These are phyloP conservation scores for Eremothecium gossypii DNA, from an alignment of 1,139 yeast species.

Conservation along the genomic window DNA sequence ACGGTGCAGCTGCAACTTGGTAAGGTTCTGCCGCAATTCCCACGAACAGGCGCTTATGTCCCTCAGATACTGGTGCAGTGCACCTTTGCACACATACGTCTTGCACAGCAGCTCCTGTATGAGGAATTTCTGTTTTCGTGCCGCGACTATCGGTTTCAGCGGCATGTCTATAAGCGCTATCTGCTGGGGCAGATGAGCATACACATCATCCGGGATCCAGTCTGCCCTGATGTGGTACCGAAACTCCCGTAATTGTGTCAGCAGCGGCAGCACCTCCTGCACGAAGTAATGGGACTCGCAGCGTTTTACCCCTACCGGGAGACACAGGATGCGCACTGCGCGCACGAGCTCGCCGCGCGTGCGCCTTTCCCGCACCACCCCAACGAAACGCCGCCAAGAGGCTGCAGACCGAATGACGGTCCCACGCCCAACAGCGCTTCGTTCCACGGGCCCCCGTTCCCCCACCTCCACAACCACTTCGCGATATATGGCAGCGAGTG, in stretches of 20 bases:
- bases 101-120: neutral
- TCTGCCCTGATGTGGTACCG: neutral
- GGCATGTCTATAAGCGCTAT: neutral
- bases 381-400: conserved; percentile 9
- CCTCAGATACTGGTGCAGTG: neutral
- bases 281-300: conserved; percentile 6
- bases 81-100: neutral
- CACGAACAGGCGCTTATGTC: conserved; percentile 4
- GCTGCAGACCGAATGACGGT: conserved; percentile 12
- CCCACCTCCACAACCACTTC: conserved; percentile 34
- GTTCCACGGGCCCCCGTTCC: conserved; percentile 5
- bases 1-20: conserved; percentile 9
- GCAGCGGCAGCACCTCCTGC: conserved; percentile 6
- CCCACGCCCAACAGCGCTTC: neutral
- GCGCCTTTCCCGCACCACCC: conserved; percentile 1
- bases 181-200: neutral
- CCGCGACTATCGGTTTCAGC: neutral
- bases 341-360: conserved; percentile 8
- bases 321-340: conserved; percentile 5
- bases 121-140: neutral
- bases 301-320: conserved; percentile 10
- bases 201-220: neutral
- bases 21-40: conserved; percentile 5
- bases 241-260: conserved; percentile 9
- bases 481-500: conserved; percentile 34